Base-by-base conservation (phyloP, 352 stramenopile genomes). In the Phytopythium helicoides region DNA sequence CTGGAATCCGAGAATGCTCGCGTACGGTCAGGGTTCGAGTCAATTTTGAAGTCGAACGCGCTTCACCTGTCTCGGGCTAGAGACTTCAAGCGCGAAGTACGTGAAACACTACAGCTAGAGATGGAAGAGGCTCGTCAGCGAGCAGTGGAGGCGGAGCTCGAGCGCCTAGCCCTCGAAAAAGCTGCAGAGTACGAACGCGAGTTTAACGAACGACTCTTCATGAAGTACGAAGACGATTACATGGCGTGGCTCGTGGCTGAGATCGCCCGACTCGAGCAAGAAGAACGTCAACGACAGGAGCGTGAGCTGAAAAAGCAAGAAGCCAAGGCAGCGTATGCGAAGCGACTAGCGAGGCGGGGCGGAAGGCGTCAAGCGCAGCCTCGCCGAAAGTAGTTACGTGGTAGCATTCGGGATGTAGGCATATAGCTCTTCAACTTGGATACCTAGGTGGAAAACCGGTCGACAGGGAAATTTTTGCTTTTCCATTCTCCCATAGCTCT, bases 141-240 rank as follows among this genome's bases (percentile, higher is more conserved):
- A 10, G 53, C 66, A 2, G 51, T 86, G 14, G 81, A 89, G 42
- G 38, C 38, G 14, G 73, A 87, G 52, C 66, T 76, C 2, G 73
- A 55, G 0, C 67, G 65, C 11, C 58, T 78, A 31, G 63, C 62
- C 79, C 40, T 58, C 67, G 35, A 52, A 57, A 25, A 55, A 58
- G 3, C 56, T 72, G 11, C 47, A 10, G 77, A 86, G 33, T 47
- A 63, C 6, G 64, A 72, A 23, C 71, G 66, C 3, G 73, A 91
- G 58, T 56, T 72, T 34, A 63, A 78, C 25, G 80, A 91, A 60
- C 58, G 52, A 26, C 62, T 81, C 44, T 61, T 66, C 34, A 86
- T 91, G 71, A 71, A 81, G 56, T 91, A 87, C 57, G 75, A 91
- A 52, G 77, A 91, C 40, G 73, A 88, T 48, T 71, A 70, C 52